Base-by-base conservation (phyloP, 805 yeast genomes). In the Wickerhamomyces mucosus region DNA sequence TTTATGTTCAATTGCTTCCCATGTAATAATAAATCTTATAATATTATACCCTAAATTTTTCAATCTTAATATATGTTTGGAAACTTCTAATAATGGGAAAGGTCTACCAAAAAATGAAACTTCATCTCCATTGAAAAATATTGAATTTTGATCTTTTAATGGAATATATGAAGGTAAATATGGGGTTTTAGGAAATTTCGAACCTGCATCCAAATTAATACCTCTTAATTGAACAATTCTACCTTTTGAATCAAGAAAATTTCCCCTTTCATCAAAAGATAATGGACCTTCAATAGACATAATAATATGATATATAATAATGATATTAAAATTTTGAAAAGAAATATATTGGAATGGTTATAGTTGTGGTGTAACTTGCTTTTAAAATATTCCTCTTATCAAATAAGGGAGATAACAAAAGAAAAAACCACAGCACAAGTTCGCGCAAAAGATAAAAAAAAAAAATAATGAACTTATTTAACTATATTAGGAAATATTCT, bases 1-100 rank as follows among this genome's bases (percentile, higher is more conserved):
- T 28, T 58, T 63, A 45, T 88, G 96, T 53, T 88, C 96, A 7
- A 88, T 47, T 0, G 96, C 89, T 52, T 88, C 96, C 96, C 96
- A 88, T 1, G 94, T 79, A 31, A 82, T 61, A 14, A 85, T 59
- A 50, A 76, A 81, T 35, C 96, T 59, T 15, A 88, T 67, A 3
- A 79, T 67, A 50, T 86, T 88, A 55, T 69, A 84, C 2, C 96
- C 96, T 72, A 88, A 71, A 6, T 75, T 62, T 50, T 78, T 82
- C 49, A 88, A 71, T 35, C 94, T 62, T 9, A 53, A 59, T 26
- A 88, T 60, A 51, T 88, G 96, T 23, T 46, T 58, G 35, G 64
- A 74, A 0, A 92, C 88, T 16, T 83, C 88, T 3, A 65, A 74
- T 10, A 86, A 45, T 0, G 88, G 78, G 46, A 83, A 79, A 0